Evolutionary conservation across 1,139 yeast species (phyloP).

Genomic region (Candida frijolesensis): DNA sequence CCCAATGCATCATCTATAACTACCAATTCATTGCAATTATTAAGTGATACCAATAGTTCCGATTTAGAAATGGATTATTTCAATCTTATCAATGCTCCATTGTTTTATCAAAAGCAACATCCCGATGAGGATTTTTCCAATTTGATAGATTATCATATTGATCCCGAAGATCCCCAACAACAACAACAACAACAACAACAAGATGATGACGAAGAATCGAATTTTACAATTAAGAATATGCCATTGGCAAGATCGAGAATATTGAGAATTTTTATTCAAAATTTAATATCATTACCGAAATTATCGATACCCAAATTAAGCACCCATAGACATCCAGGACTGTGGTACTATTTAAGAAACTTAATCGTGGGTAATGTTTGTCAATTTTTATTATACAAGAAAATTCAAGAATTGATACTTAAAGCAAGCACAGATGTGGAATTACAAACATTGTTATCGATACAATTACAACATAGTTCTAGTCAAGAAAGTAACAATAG

Average conservation of each 20-base stretch:
- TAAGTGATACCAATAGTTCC: conserved; percentile 4
- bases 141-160: conserved; percentile 22
- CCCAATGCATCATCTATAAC: conserved; percentile 7
- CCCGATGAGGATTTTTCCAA: conserved; percentile 39
- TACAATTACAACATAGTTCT: conserved; percentile 1
- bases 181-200: conserved; percentile 8
- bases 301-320: conserved; percentile 39
- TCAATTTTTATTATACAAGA: conserved; percentile 40
- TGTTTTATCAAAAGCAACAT: conserved; percentile 28
- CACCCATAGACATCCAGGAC: conserved; percentile 46
- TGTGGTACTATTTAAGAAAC: conserved; percentile 45
- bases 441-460: conserved; percentile 11
- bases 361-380: conserved; percentile 41
- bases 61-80: conserved; percentile 26
- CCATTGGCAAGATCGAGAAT: conserved; percentile 25
- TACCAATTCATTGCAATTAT: neutral
- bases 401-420: conserved; percentile 27
- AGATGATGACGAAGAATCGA: conserved; percentile 17
- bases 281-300: conserved; percentile 34
- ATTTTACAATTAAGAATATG: conserved; percentile 19
- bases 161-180: neutral
- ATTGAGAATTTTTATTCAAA: conserved; percentile 27
- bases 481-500: neutral
- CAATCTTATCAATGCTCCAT: conserved; percentile 32
- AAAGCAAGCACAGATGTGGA: conserved; percentile 12